Evolutionary conservation across 768 basidiomycete genomes (phyloP).

Genomic region (Filobasidium wieringae): DNA sequence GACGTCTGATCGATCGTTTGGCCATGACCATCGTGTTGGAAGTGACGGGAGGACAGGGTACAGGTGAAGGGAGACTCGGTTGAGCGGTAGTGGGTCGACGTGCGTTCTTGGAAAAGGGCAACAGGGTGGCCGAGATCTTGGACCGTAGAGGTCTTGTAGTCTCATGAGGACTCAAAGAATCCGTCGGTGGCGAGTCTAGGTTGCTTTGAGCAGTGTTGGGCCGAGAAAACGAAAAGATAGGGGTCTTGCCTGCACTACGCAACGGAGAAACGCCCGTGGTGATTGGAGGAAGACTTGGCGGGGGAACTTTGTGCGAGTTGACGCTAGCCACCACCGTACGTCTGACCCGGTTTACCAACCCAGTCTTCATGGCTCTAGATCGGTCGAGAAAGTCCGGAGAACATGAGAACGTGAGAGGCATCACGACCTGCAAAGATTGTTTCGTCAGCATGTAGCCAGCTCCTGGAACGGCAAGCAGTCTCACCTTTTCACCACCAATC

Average conservation of each 20-base stretch:
- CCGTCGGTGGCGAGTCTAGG: too few species aligned
- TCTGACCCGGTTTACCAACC: not conserved
- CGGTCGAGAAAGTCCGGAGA: not conserved
- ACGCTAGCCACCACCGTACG: not conserved
- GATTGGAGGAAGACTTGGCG: not conserved
- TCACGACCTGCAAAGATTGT: not conserved
- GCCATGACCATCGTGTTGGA: not conserved
- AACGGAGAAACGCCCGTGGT: not conserved
- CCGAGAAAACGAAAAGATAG: not conserved
- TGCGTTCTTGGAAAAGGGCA: not conserved
- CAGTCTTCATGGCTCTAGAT: not conserved
- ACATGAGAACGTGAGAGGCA: not conserved
- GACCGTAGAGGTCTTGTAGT: not conserved
- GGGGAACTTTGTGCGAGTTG: not conserved
- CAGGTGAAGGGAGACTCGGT: not conserved
- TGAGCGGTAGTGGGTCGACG: not conserved
- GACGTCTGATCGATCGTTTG: not conserved
- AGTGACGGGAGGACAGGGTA: not conserved
- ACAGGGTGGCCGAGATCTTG: not conserved
- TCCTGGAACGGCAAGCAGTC: slow-evolving; percentile 4
- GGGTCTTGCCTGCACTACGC: not conserved
- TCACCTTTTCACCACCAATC: slow-evolving; percentile 55
- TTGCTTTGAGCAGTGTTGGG: not conserved
- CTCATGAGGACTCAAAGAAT: not conserved
- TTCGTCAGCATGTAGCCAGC: not conserved